Conservation (phyloP, 345 rosid species). For the Mallotus nudiflorus region DNA sequence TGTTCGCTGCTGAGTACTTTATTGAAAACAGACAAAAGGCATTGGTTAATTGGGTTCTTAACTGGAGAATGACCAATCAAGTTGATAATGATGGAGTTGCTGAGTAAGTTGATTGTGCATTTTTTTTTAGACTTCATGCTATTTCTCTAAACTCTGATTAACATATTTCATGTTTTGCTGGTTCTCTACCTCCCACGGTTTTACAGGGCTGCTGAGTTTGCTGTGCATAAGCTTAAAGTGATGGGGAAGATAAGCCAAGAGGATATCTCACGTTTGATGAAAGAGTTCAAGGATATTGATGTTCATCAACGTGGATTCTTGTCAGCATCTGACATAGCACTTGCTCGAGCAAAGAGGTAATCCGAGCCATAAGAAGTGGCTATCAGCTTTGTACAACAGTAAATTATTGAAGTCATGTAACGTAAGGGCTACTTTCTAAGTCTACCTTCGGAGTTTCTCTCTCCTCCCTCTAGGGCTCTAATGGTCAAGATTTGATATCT, state of each 20-base stretch:
- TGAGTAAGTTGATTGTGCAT: constrained; percentile 44
- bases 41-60: constrained; percentile 66
- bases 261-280: constrained; percentile 50
- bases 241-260: constrained; percentile 83
- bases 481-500: constrained; percentile 24
- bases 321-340: constrained; percentile 34
- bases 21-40: constrained; percentile 60
- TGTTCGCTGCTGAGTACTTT: constrained; percentile 58
- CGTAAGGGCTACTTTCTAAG: neutral
- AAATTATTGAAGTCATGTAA: neutral
- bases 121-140: too few species aligned
- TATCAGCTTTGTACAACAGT: neutral
- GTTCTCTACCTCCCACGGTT: neutral
- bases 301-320: constrained; percentile 55
- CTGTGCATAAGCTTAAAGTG: constrained; percentile 74
- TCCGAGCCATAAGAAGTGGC: neutral
- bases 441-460: neutral
- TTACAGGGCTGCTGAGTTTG: constrained; percentile 59
- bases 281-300: constrained; percentile 74
- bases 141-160: neutral
- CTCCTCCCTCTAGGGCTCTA: constrained; percentile 2
- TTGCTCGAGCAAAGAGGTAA: constrained; percentile 34
- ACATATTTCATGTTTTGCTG: neutral
- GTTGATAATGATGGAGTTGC: constrained; percentile 59
- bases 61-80: constrained; percentile 42